Base-by-base conservation (phyloP, 129 eudicot genomes). In the Arctium minus region DNA sequence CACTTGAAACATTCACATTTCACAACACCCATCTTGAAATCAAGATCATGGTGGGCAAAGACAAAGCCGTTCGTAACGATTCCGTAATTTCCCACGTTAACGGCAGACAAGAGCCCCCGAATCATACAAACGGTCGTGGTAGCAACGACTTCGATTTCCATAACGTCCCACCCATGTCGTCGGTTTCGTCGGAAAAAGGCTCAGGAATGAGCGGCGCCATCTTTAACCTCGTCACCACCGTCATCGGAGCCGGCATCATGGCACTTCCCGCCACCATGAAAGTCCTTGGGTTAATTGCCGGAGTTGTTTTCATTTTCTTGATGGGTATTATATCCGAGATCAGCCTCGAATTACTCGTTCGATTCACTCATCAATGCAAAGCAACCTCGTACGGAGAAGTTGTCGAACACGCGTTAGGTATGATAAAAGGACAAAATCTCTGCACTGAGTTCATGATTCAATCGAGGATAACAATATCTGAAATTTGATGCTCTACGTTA, bases 201-300 rank as follows among this genome's bases (percentile, higher is more conserved):
- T 92, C 98, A 9, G 92, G 93, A 10, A 69, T 92, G 17, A 86
- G 79, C n/a, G 88, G 98, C 6, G 98, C 98, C 3, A 94, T 94
- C 32, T 94, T 92, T 80, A 94, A 94, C 69, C 93, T 94, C 53
- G 87, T 97, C 22, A 94, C 98, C 4, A 84, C 97, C 2, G 74
- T 94, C 15, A 86, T 94, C 73, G 98, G 98, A 29, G 98, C 98
- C 7, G 98, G 98, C 64, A 94, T 94, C 50, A 94, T 94, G 98
- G 98, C 98, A 33, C 83, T 94, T 75, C 98, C 98, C 10, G 98
- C 98, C 39, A 87, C 97, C 29, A 95, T 95, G 98, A 91, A 91
- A 77, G 97, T 95, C 40, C 79, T 92, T 64, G 97, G 97, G 0
- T 80, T 95, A 71, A 86, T 86, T 81, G 78, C 85, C 3, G 98